Percentiles rank a stretch among this genome's conserved stretches.
phyloP scores from a whole-genome alignment of 2,329 filamentous ascomycete genomes.

The Botrytis tulipae region DNA sequence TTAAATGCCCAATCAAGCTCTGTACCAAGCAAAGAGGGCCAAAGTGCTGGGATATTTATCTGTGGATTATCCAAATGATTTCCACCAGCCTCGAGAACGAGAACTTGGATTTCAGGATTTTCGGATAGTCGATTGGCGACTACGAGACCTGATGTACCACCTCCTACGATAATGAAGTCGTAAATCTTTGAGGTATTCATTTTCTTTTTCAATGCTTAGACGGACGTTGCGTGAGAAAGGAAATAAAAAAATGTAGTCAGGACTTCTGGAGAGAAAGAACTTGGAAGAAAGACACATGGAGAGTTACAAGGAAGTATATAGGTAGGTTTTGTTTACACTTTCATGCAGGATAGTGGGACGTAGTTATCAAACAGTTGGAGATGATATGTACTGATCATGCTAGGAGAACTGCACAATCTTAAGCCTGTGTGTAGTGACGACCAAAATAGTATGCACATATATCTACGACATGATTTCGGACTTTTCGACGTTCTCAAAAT shows the following conservation, averaged over 20 bases:
- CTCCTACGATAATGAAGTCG: neutral
- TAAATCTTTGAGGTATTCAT: neutral
- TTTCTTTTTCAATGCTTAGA: neutral
- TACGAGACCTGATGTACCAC: constrained; percentile 24
- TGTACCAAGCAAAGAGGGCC: constrained; percentile 30
- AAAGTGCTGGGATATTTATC: constrained; percentile 37
- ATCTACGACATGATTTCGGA: neutral
- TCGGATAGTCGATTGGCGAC: constrained; percentile 37
- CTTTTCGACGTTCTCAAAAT: neutral
- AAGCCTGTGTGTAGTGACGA: no score
- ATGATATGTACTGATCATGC: neutral
- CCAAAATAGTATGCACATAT: neutral
- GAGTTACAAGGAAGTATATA: neutral
- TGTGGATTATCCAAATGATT: constrained; percentile 40
- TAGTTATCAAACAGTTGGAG: neutral
- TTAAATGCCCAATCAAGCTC: constrained; percentile 45
- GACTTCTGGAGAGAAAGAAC: neutral
- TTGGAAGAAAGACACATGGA: neutral
- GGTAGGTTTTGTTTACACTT: neutral
- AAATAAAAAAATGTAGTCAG: neutral
- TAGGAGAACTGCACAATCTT: neutral
- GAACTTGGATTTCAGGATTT: constrained; percentile 42
- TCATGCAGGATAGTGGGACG: neutral
- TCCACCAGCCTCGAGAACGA: constrained; percentile 44
- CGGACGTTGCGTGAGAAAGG: neutral